A percentile compares a stretch with the other conserved stretches of the same genome.
phyloP scores from a whole-genome alignment of 129 eudicot species.

The Lactuca saligna region DNA sequence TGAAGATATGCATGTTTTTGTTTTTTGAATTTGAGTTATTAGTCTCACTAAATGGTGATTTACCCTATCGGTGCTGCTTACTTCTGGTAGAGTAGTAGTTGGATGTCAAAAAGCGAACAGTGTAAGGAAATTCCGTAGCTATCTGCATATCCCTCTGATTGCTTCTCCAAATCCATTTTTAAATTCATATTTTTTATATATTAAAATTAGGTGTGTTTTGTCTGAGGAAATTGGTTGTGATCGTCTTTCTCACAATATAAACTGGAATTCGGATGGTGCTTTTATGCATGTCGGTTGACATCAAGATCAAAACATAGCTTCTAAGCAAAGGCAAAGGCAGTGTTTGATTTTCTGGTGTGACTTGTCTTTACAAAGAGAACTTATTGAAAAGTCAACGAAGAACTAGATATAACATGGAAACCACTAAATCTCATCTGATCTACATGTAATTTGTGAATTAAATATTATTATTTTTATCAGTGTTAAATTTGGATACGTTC shows the following conservation, averaged over 20 bases:
- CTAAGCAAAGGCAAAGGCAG: slow-evolving; percentile 6
- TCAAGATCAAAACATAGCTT: slow-evolving; percentile 1
- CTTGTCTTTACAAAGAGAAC: slow-evolving; percentile 9
- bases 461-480: slow-evolving; percentile 14
- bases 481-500: slow-evolving; percentile 21
- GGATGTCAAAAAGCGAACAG: not conserved
- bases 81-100: not conserved
- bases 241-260: not conserved
- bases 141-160: slow-evolving; percentile 19
- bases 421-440: slow-evolving; percentile 1
- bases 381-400: not conserved
- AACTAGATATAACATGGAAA: slow-evolving; percentile 5
- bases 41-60: slow-evolving; percentile 3
- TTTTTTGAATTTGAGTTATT: slow-evolving; percentile 23
- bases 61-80: not conserved
- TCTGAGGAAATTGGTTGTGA: slow-evolving; percentile 11
- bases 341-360: not conserved
- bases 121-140: slow-evolving; percentile 8
- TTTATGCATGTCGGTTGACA: slow-evolving; percentile 12
- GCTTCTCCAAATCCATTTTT: not conserved
- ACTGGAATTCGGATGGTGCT: slow-evolving; percentile 1
- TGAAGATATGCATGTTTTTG: slow-evolving; percentile 45
- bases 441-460: slow-evolving; percentile 19
- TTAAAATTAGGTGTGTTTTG: not conserved
- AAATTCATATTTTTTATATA: not conserved